Percentiles rank a stretch among this genome's conserved stretches.
These are phyloP conservation scores for Nepenthes mirabilis DNA, from an alignment of 148 eudicot genomes.

Conservation along the genomic window DNA sequence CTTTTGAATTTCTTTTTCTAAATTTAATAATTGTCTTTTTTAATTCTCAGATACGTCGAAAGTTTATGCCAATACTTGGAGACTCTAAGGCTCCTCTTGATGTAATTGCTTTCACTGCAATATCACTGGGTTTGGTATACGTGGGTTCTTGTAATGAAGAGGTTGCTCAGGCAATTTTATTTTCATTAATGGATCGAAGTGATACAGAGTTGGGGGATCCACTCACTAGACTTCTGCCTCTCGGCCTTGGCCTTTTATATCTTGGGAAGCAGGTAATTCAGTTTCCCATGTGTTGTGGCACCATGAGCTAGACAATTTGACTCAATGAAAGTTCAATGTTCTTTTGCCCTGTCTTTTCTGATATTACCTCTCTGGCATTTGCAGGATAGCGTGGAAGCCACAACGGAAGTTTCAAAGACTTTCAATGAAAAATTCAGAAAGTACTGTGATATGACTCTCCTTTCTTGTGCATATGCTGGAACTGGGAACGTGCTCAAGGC, in stretches of 20 bases:
- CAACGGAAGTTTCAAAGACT: constrained; percentile 86
- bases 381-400: constrained; percentile 89
- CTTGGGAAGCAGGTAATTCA: constrained; percentile 82
- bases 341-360: background rate
- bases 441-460: constrained; percentile 85
- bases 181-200: constrained; percentile 71
- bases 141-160: constrained; percentile 92
- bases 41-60: constrained; percentile 41
- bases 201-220: constrained; percentile 82
- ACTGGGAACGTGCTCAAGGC: constrained; percentile 98
- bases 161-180: constrained; percentile 81
- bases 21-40: background rate
- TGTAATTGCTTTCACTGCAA: constrained; percentile 77
- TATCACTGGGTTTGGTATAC: constrained; percentile 65
- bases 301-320: background rate
- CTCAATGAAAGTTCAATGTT: background rate
- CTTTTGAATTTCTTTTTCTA: background rate
- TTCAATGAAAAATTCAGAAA: constrained; percentile 81
- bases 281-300: background rate
- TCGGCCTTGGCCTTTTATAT: constrained; percentile 87
- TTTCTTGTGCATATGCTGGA: constrained; percentile 98
- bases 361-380: background rate
- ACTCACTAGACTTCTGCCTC: constrained; percentile 66
- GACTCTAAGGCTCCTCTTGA: constrained; percentile 76
- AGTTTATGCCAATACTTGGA: constrained; percentile 57